A percentile compares a stretch with the other conserved stretches of the same genome.
These are phyloP conservation scores for Thelonectria blattea DNA, from an alignment of 2,329 filamentous ascomycete species.

Conservation along the genomic window DNA sequence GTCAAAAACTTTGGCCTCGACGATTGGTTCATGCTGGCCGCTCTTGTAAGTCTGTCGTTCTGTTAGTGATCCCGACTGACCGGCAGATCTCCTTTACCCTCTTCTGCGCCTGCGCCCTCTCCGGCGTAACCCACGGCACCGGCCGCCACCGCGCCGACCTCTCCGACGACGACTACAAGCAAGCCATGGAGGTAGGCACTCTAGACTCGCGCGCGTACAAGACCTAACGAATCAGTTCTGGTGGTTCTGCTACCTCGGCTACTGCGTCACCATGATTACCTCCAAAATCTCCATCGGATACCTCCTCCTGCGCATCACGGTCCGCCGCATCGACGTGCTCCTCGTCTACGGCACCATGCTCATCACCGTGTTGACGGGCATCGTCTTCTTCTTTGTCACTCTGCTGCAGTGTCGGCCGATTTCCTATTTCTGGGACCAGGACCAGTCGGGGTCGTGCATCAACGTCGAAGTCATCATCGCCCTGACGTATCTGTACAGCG, in stretches of 20 bases:
- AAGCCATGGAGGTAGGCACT: conserved; percentile 44
- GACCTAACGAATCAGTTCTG: conserved; percentile 35
- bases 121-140: conserved; percentile 49
- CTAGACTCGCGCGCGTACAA: neutral
- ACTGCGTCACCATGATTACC: conserved; percentile 44
- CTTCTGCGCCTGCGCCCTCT: conserved; percentile 43
- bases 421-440: conserved; percentile 49
- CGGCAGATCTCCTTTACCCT: conserved; percentile 45
- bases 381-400: conserved; percentile 50
- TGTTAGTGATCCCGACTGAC: too few species aligned
- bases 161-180: conserved; percentile 27
- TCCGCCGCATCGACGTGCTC: conserved; percentile 41
- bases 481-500: conserved; percentile 60
- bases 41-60: conserved; percentile 36
- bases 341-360: conserved; percentile 46
- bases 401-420: conserved; percentile 50
- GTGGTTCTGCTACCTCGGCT: conserved; percentile 49
- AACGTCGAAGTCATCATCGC: conserved; percentile 53
- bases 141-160: conserved; percentile 47
- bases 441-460: conserved; percentile 45
- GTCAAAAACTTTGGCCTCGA: conserved; percentile 4
- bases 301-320: conserved; percentile 50
- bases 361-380: conserved; percentile 45
- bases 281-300: conserved; percentile 52
- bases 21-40: conserved; percentile 40